Base-by-base conservation (phyloP, 768 basidiomycete genomes). In the Aureoboletus auriporus region DNA sequence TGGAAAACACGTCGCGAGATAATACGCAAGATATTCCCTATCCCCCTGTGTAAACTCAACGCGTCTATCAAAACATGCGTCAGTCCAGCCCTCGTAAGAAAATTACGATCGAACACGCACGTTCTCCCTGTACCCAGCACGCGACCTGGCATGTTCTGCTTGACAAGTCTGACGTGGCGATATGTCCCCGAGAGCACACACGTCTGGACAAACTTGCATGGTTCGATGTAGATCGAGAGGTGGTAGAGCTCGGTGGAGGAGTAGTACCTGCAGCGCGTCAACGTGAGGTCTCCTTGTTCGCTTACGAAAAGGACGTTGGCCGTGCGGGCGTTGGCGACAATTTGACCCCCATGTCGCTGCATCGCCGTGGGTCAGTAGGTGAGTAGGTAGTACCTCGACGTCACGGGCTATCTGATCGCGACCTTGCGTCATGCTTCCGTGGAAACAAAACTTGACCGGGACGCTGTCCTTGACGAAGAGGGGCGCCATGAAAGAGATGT, bases 1-100 rank as follows among this genome's bases (percentile, higher is more conserved):
- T 3, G 80, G 79, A 37, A 71, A 74, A 39, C 74, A 63, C 44
- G 53, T 71, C 17, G 82, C 79, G 47, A 84, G 50, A 47, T 76
- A 82, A 58, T 71, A 69, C 5, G 73, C 62, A 2, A 82, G 71
- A 6, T 69, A 51, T 0, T 50, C 49, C 43, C 76, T 71, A 7
- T 82, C 80, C 0, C 72, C 67, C 6, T 51, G 31, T 0, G 73
- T 72, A 49, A 68, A 80, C 12, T 50, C 9, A 1, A 55, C 37
- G 23, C 65, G 65, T 41, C 66, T 66, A 28, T n/a, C 9, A 31
- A 30, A 4, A 7, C 20, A 28, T 8, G 8, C 20, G 28, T 16
- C 13, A 30, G n/a, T n/a, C n/a, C 27, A 12, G 4, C 6, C 31
- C 7, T 3, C 23, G 1, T 16, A 20, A 34, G 13, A 41, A 5